Conservation (phyloP, 352 stramenopile species). For the Salisapilia sapeloensis region DNA sequence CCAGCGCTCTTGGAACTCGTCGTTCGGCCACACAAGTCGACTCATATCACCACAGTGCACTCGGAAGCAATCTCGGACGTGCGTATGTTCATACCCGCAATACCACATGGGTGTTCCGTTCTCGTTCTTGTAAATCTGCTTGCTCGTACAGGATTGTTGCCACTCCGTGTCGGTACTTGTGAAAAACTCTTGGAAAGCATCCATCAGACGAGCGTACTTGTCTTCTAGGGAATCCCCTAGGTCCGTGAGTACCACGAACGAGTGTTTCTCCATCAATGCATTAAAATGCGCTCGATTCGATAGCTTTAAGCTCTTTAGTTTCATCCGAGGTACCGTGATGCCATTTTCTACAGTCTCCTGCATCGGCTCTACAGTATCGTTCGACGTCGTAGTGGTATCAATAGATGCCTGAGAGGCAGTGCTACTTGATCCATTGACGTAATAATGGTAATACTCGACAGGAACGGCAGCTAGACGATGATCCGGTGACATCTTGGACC, state of each 20-base stretch:
- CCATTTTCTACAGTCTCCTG: background rate
- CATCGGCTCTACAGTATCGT: background rate
- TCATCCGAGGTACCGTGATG: conserved; percentile 14
- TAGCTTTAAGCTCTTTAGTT: conserved; percentile 21
- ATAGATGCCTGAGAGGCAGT: too few species aligned
- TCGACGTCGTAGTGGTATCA: too few species aligned
- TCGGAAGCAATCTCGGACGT: conserved; percentile 37
- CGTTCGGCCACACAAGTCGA: conserved; percentile 20
- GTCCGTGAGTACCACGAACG: conserved; percentile 42
- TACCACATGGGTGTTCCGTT: conserved; percentile 45
- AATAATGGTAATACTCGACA: too few species aligned
- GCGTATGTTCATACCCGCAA: conserved; percentile 34
- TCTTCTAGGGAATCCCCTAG: conserved; percentile 18
- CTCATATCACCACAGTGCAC: conserved; percentile 32
- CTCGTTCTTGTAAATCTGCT: conserved; percentile 38
- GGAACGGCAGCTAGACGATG: too few species aligned
- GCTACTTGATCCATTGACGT: too few species aligned
- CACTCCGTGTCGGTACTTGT: conserved; percentile 12
- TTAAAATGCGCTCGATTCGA: conserved; percentile 26
- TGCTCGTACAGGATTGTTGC: conserved; percentile 27
- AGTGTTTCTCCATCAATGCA: conserved; percentile 33
- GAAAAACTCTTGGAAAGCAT: conserved; percentile 27
- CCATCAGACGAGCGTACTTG: conserved; percentile 14
- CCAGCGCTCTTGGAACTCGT: conserved; percentile 21
- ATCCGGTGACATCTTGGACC: too few species aligned